A percentile compares a stretch with the other conserved stretches of the same genome.
These are phyloP conservation scores for Chaetomiaceae sp. DNA, from an alignment of 2,329 filamentous ascomycete genomes.

Conservation along the genomic window DNA sequence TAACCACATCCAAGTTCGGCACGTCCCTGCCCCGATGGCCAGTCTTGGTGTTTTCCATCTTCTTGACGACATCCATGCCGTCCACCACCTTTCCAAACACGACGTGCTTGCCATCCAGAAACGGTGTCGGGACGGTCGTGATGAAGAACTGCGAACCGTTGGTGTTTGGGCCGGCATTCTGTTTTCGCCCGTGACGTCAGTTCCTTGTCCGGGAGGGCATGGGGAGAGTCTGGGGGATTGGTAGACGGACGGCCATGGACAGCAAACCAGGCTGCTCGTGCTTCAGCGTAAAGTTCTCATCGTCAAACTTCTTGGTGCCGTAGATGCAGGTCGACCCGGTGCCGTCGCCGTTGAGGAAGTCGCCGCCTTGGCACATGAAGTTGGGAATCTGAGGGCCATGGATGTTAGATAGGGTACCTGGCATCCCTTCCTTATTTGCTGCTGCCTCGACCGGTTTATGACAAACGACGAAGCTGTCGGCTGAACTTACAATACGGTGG, in stretches of 20 bases:
- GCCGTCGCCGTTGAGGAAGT: conserved; percentile 91
- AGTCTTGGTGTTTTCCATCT: conserved; percentile 88
- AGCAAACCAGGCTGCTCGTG: conserved; percentile 77
- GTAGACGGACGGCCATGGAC: conserved; percentile 77
- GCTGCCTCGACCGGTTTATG: too few species aligned
- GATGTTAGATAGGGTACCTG: too few species aligned
- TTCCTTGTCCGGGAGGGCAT: background rate
- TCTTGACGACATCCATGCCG: conserved; percentile 84
- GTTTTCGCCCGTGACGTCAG: background rate
- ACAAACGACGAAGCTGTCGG: too few species aligned
- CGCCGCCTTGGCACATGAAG: conserved; percentile 97
- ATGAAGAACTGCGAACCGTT: conserved; percentile 99
- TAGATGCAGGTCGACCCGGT: conserved; percentile 87
- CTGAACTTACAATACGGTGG: conserved; percentile 72
- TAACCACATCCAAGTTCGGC: conserved; percentile 77
- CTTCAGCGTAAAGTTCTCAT: conserved; percentile 81
- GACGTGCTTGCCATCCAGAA: conserved; percentile 88
- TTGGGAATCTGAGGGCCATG: conserved; percentile 91
- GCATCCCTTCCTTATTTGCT: too few species aligned
- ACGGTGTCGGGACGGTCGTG: conserved; percentile 80
- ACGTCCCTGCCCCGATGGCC: conserved; percentile 68
- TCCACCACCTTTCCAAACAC: conserved; percentile 89
- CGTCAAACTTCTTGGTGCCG: conserved; percentile 74
- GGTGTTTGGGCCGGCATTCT: conserved; percentile 88
- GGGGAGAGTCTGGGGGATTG: too few species aligned